Base-by-base conservation (phyloP, 2,329 filamentous ascomycete species). In the Fusarium lyarnte region DNA sequence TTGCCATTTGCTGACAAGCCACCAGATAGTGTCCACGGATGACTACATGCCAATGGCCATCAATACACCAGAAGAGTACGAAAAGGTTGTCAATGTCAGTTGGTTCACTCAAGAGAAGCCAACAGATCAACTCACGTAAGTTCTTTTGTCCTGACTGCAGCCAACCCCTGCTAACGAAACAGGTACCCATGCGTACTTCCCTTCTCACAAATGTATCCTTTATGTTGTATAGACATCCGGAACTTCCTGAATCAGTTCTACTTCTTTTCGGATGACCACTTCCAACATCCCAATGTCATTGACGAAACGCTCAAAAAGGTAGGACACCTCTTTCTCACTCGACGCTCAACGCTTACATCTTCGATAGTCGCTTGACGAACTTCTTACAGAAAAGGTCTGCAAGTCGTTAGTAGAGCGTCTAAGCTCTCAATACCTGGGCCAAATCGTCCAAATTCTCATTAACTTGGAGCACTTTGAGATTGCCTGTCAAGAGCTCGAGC, bases 31-130 rank as follows among this genome's bases (percentile, higher is more conserved):
- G 21, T 91, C 93, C n/a, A 98, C 94, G 2, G 96, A 99, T 80
- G 96, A 99, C 82, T 99, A 99, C 82, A 99, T 99, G 95, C 97
- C 96, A 5, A 98, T 99, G 96, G 93, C 94, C 4, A 97, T 98
- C 80, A 94, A 94, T 77, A 94, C 92, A 25, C 83, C 88, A 21
- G 95, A 97, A 76, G 95, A 98, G 78, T 98, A 97, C 79, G 94
- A 97, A 77, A 97, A 98, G 78, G 95, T 99, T 39, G 90, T 98
- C 72, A 96, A 94, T 69, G 94, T 98, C 67, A 97, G 93, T 83
- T 99, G 95, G 95, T 98, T 97, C 81, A 92, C 89, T 2, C 95
- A 95, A 46, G 94, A 97, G 36, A 94, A 93, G 76, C 84, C 91
- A 23, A 84, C 88, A 35, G 90, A 95, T 67, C 90, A 96, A 74